Percentiles rank a stretch among this genome's conserved stretches.
phyloP scores from a whole-genome alignment of 495 filamentous ascomycete genomes.

The Penicillium samsonianum region DNA sequence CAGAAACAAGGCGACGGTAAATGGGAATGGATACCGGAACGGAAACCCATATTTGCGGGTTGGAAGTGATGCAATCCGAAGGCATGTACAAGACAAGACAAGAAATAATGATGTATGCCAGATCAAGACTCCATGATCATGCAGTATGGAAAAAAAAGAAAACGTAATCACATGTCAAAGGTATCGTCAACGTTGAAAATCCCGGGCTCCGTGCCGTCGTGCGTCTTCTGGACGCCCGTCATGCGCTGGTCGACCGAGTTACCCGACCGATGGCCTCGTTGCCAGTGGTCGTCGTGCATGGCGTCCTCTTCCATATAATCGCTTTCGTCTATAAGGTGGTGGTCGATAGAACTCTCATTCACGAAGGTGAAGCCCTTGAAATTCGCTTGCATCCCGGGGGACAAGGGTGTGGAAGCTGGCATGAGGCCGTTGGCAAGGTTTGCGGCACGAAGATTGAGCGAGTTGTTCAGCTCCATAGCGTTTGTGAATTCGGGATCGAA shows the following conservation, averaged over 20 bases:
- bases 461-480: constrained; percentile 67
- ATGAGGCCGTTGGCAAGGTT: constrained; percentile 74
- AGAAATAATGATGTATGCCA: constrained; percentile 31
- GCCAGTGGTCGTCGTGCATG: constrained; percentile 53
- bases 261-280: constrained; percentile 38
- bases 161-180: constrained; percentile 64
- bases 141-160: constrained; percentile 32
- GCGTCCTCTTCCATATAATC: constrained; percentile 76
- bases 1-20: constrained; percentile 14
- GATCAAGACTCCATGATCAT: constrained; percentile 50
- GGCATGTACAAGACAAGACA: constrained; percentile 46
- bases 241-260: constrained; percentile 59
- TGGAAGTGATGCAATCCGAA: constrained; percentile 26
- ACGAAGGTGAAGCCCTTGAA: constrained; percentile 99
- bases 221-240: constrained; percentile 70
- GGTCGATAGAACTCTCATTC: constrained; percentile 93
- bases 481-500: constrained; percentile 99
- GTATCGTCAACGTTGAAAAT: constrained; percentile 71
- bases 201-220: constrained; percentile 61
- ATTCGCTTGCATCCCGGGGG: constrained; percentile 93
- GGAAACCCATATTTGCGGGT: constrained; percentile 32
- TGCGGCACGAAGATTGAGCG: constrained; percentile 84
- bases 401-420: constrained; percentile 83
- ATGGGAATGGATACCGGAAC: constrained; percentile 18
- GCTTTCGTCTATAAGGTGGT: constrained; percentile 68